These are phyloP conservation scores for Cercospora zeae-maydis DNA, from an alignment of 2,329 filamentous ascomycete genomes.

Conservation along the genomic window DNA sequence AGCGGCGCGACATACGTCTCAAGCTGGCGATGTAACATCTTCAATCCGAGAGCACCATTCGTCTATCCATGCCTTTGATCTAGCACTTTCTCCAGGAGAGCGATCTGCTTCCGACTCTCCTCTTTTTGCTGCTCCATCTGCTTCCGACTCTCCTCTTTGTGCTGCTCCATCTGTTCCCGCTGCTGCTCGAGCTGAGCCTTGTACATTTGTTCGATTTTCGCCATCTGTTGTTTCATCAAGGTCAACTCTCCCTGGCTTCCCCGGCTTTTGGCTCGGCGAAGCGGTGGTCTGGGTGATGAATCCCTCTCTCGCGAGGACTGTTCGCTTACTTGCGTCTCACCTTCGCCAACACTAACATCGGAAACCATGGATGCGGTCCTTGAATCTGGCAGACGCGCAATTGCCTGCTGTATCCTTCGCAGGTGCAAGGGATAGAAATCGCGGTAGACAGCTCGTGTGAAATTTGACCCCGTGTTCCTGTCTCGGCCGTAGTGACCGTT, in stretches of 20 bases:
- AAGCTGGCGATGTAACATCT: too few relatives aligned
- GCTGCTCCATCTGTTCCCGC: constrained; percentile 5
- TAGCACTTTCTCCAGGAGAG: background rate
- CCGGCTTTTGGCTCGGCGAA: constrained; percentile 14
- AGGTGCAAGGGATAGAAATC: constrained; percentile 7
- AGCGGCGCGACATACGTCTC: too few relatives aligned
- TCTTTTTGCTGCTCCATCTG: constrained; percentile 1
- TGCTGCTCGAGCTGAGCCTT: constrained; percentile 17
- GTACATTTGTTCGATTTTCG: constrained; percentile 12
- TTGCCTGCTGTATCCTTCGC: constrained; percentile 12
- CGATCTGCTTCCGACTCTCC: background rate
- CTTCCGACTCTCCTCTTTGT: constrained; percentile 5
- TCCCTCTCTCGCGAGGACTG: constrained; percentile 14
- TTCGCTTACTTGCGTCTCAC: constrained; percentile 11
- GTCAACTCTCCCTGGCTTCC: constrained; percentile 13
- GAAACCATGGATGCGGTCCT: constrained; percentile 2
- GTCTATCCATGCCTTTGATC: background rate
- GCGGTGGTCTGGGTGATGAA: constrained; percentile 6
- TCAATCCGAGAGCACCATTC: background rate
- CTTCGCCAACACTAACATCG: constrained; percentile 8
- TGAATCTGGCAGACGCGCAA: constrained; percentile 13
- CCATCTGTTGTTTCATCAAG: constrained; percentile 16
- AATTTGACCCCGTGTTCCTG: constrained; percentile 14
- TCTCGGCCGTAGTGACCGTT: constrained; percentile 7
- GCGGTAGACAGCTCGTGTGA: constrained; percentile 12